Evolutionary conservation across 2,329 filamentous ascomycete genomes (phyloP).

Genomic region (Fusarium abutilonis): DNA sequence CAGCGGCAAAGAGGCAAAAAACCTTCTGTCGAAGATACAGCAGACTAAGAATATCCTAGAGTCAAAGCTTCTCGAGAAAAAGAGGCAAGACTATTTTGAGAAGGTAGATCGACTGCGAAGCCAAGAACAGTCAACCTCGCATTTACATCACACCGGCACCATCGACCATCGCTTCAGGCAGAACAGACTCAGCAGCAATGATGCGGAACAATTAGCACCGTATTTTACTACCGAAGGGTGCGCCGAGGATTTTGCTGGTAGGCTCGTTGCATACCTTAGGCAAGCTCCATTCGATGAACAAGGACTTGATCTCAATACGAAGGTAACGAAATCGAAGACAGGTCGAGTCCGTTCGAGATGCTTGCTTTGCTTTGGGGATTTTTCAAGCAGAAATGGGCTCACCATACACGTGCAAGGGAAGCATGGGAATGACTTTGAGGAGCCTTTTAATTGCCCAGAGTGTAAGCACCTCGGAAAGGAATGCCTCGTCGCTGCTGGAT

Average conservation of each 20-base stretch:
- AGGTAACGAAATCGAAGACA: neutral
- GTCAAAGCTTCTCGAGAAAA: neutral
- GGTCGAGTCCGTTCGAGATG: neutral
- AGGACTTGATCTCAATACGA: neutral
- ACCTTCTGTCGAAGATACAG: neutral
- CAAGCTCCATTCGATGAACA: neutral
- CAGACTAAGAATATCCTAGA: neutral
- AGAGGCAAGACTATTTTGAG: neutral
- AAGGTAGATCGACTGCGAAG: neutral
- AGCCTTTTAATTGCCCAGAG: neutral
- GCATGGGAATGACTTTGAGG: neutral
- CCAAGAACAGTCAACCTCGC: neutral
- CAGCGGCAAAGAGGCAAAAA: neutral
- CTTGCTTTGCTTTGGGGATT: neutral
- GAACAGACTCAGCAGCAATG: neutral
- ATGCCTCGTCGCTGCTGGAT: neutral
- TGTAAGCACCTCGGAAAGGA: neutral
- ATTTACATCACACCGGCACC: neutral
- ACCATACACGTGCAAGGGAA: neutral
- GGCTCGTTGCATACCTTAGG: neutral
- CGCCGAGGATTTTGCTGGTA: neutral
- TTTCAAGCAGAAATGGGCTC: neutral
- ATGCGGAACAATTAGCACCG: neutral
- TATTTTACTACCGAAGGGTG: neutral
- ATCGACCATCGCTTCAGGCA: neutral